Evolutionary conservation across 2,329 filamentous ascomycete genomes (phyloP).

Genomic region (Xylaria sp.): DNA sequence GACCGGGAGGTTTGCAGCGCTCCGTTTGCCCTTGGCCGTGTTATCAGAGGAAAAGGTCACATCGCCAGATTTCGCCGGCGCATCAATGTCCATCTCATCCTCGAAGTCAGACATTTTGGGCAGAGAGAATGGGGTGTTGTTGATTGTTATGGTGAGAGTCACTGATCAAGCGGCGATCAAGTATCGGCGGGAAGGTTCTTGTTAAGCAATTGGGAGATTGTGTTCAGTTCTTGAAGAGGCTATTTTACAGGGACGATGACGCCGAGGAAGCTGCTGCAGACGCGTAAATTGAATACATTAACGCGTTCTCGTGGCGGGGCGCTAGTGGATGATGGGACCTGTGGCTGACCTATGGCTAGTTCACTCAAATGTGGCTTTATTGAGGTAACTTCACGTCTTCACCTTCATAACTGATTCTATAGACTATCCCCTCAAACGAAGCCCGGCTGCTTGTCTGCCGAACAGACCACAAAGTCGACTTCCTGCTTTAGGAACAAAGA

Average conservation of each 20-base stretch:
- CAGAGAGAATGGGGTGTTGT: not conserved
- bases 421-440: too few relatives aligned
- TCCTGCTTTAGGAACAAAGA: too few relatives aligned
- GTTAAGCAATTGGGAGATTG: not conserved
- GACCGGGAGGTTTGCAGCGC: constrained; percentile 88
- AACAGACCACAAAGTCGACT: too few relatives aligned
- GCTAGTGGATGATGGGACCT: not conserved
- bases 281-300: constrained; percentile 34
- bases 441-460: too few relatives aligned
- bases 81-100: constrained; percentile 65
- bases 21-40: constrained; percentile 83
- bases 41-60: constrained; percentile 74
- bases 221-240: not conserved
- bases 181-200: not conserved
- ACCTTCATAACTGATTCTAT: too few relatives aligned
- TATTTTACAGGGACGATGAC: not conserved
- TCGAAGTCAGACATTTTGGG: constrained; percentile 60
- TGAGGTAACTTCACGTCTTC: not conserved
- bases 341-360: not conserved
- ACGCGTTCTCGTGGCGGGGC: constrained; percentile 27
- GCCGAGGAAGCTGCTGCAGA: constrained; percentile 18
- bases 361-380: not conserved
- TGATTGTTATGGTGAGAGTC: not conserved
- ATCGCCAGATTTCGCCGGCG: constrained; percentile 49
- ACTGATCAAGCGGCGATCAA: not conserved